Base-by-base conservation (phyloP, 257 asterid genomes). In the Gynochthodes officinalis region DNA sequence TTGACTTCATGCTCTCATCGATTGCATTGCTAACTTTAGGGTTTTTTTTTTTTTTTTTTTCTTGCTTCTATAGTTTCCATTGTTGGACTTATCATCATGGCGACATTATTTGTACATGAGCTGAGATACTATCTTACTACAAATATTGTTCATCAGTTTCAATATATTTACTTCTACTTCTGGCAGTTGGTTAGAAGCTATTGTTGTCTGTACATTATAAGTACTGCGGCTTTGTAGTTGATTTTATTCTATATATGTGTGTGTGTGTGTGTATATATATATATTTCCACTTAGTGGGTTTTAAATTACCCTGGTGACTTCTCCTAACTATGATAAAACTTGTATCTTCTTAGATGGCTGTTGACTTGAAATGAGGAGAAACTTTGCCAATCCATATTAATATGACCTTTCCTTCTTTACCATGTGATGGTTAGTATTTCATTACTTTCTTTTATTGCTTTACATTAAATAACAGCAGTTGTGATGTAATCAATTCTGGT, bases 341-440 rank as follows among this genome's bases (percentile, higher is more conserved):
- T 71, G 53, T 75, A 57, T 62, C 49, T 73, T 82, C 75, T 50
- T 95, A 95, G 99, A 92, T 95, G 99, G 81, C 89, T 73, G 99
- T 95, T 80, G 99, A 95, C 80, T 84, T 88, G 70, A 89, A 87
- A 77, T 96, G 97, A 44, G 98, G 99, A 70, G 98, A 92, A 84
- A 95, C 91, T 33, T 94, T 95, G 67, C 99, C 99, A 12, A 95
- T 95, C 78, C 99, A 95, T 85, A 87, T 95, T 74, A 95, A 95
- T 76, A 90, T 95, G 92, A 81, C 98, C 71, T 95, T 95, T 82
- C 99, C 99, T 10, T 87, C 98, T 64, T 82, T 95, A 79, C 99
- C 98, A 68, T 95, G 99, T 83, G 99, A 95, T 83, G 99, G 99
- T 95, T 75, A 83, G 94, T 52, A 64, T 70, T 49, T 10, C 32